phyloP scores from a whole-genome alignment of 371 early-diverging fungal species.

The Syncephalastrum racemosum region DNA sequence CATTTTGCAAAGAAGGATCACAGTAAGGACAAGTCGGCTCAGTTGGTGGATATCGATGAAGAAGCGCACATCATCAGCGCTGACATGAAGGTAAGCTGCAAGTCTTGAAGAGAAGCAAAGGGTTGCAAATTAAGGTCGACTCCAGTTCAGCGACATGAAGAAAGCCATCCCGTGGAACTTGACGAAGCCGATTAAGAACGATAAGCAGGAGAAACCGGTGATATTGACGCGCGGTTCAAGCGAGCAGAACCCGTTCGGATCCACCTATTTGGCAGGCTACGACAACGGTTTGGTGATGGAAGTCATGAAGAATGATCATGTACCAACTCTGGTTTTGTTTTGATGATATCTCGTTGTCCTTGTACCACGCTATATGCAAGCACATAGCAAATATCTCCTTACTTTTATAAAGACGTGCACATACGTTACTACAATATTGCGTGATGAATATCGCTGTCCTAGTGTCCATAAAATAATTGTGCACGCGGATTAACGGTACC shows the following conservation, averaged over 20 bases:
- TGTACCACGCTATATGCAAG: too few species aligned
- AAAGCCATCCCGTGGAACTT: conserved; percentile 49
- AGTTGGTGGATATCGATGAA: conserved; percentile 39
- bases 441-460: too few species aligned
- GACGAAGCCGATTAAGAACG: conserved; percentile 23
- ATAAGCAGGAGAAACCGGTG: conserved; percentile 47
- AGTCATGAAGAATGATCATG: conserved; percentile 63
- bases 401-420: too few species aligned
- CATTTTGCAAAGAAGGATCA: conserved; percentile 27
- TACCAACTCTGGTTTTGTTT: conserved; percentile 57
- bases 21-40: conserved; percentile 9
- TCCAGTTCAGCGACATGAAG: conserved; percentile 44
- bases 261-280: conserved; percentile 63
- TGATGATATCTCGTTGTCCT: conserved; percentile 12
- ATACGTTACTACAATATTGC: too few species aligned
- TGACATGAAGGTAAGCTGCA: conserved; percentile 42
- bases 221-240: conserved; percentile 67
- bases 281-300: conserved; percentile 61
- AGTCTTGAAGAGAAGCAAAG: too few species aligned
- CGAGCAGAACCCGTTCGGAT: conserved; percentile 73
- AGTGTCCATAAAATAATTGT: too few species aligned
- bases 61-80: conserved; percentile 28
- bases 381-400: too few species aligned
- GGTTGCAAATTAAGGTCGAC: not conserved
- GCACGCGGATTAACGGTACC: too few species aligned